A percentile compares a stretch with the other conserved stretches of the same genome.
These are phyloP conservation scores for Pseudogymnoascus sp. DNA, from an alignment of 2,329 filamentous ascomycete genomes.

Conservation along the genomic window DNA sequence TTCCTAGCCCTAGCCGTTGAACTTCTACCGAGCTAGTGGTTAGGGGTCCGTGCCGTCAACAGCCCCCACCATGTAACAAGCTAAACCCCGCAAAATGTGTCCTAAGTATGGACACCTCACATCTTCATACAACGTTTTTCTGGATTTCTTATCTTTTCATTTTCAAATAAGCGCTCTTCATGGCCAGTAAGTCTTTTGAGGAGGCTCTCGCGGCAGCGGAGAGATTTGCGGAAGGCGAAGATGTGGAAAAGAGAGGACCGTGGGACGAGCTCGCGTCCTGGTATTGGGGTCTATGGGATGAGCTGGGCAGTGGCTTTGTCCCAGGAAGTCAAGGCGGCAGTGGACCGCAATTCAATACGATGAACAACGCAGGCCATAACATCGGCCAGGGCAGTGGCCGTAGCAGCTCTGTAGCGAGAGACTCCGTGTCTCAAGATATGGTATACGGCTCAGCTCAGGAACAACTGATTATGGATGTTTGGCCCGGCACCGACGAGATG, in stretches of 20 bases:
- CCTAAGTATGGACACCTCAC: neutral
- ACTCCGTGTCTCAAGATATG: neutral
- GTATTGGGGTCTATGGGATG: slow-evolving; percentile 10
- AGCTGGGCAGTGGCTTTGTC: neutral
- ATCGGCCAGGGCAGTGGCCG: neutral
- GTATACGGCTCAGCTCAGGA: neutral
- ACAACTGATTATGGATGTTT: neutral
- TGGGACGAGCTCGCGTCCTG: slow-evolving; percentile 9
- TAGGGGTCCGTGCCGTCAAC: neutral
- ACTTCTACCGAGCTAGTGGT: neutral
- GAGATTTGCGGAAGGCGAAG: neutral
- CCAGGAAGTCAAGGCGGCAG: neutral
- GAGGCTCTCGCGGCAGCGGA: neutral
- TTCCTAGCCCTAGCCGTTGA: neutral
- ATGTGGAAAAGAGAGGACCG: neutral
- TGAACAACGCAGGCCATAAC: neutral
- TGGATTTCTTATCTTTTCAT: neutral
- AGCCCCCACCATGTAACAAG: neutral
- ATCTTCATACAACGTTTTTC: neutral
- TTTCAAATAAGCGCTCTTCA: neutral
- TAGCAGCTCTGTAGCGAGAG: neutral
- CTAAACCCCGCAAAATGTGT: neutral
- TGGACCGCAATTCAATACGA: neutral
- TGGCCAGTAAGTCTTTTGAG: neutral
- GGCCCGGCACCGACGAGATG: neutral